phyloP scores from a whole-genome alignment of 306 rosid species.

The Vigna mungo region DNA sequence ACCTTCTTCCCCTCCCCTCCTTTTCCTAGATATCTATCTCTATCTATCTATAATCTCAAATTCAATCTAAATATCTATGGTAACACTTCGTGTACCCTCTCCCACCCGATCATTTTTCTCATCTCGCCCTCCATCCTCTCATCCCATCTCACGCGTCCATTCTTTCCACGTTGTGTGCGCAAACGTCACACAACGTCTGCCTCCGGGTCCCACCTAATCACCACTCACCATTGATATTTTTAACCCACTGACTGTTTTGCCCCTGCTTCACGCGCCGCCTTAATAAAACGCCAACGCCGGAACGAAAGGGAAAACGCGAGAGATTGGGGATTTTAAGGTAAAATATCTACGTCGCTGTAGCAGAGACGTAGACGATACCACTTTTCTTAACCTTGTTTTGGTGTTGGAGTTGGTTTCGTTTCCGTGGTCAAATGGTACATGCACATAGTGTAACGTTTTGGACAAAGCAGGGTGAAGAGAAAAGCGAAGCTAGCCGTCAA shows the following conservation, averaged over 20 bases:
- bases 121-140: not conserved
- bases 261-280: slow-evolving; percentile 12
- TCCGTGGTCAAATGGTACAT: not conserved
- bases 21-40: slow-evolving; percentile 14
- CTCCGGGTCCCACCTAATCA: not conserved
- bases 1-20: not conserved
- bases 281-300: not conserved
- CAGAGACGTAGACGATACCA: slow-evolving; percentile 33
- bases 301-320: not conserved
- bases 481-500: not conserved
- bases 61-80: not conserved
- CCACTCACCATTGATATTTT: not conserved
- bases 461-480: not conserved
- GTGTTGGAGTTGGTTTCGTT: not conserved
- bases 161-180: not conserved
- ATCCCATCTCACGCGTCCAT: slow-evolving; percentile 22
- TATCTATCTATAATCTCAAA: not conserved
- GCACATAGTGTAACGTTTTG: not conserved
- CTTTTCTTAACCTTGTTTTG: not conserved
- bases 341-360: slow-evolving; percentile 37
- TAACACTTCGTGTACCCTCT: slow-evolving; percentile 20
- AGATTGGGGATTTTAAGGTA: not conserved
- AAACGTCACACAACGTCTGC: slow-evolving; percentile 34
- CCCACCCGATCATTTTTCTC: slow-evolving; percentile 12
- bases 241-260: not conserved